These are phyloP conservation scores for Rhododendron ferrugineum DNA, from an alignment of 148 eudicot species.

Conservation along the genomic window DNA sequence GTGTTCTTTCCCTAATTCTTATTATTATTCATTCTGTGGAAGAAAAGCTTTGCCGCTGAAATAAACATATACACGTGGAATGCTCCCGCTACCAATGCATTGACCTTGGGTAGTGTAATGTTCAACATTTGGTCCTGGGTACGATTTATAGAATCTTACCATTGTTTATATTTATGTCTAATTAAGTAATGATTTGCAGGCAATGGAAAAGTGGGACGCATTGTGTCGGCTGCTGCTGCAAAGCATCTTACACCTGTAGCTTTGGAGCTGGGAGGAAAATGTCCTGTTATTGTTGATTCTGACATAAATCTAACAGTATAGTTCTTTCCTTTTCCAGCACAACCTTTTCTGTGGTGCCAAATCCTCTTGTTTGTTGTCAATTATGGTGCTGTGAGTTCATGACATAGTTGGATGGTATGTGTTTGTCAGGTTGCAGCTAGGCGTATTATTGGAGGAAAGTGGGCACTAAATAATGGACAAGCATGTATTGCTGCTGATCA, in stretches of 20 bases:
- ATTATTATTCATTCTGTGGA: not conserved
- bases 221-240: constrained; percentile 62
- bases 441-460: constrained; percentile 55
- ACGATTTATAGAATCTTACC: not conserved
- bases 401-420: not conserved
- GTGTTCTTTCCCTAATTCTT: not conserved
- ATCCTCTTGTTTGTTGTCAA: not conserved
- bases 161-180: not conserved
- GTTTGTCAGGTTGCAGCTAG: constrained; percentile 40
- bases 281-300: constrained; percentile 56
- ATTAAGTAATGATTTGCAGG: constrained; percentile 23
- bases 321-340: constrained; percentile 3
- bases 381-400: not conserved
- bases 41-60: not conserved
- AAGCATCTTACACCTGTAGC: constrained; percentile 65
- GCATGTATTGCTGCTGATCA: constrained; percentile 63
- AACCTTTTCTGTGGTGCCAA: not conserved
- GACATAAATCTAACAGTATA: constrained; percentile 34
- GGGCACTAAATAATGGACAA: constrained; percentile 71
- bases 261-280: constrained; percentile 80
- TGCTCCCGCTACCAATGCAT: not conserved
- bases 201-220: constrained; percentile 53
- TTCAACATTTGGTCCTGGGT: constrained; percentile 7
- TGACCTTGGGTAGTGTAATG: not conserved
- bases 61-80: not conserved